Percentiles rank a stretch among this genome's conserved stretches.
Conservation (phyloP, 2,329 filamentous ascomycete species). For the Cercospora nicotianae region DNA sequence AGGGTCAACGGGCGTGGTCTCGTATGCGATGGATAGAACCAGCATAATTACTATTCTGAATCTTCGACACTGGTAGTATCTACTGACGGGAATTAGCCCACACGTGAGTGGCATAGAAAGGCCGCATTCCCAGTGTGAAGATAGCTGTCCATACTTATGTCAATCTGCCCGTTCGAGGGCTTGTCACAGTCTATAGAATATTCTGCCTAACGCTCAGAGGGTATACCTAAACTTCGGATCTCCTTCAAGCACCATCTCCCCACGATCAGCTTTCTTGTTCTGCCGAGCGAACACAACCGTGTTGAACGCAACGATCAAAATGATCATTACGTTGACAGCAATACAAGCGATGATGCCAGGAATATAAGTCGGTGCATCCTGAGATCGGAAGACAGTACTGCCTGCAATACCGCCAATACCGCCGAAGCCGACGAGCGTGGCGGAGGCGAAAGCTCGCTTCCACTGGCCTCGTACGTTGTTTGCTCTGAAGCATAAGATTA, state of each 20-base stretch:
- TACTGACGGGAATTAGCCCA: neutral
- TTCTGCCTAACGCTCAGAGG: neutral
- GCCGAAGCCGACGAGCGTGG: slow-evolving; percentile 6
- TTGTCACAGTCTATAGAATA: neutral
- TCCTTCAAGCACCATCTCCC: neutral
- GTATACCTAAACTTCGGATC: neutral
- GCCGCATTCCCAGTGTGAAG: neutral
- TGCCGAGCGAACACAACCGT: neutral
- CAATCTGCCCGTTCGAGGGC: neutral
- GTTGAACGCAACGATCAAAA: neutral
- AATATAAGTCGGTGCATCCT: slow-evolving; percentile 20
- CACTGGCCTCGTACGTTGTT: slow-evolving; percentile 57
- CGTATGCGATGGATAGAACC: no score
- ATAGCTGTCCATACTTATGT: neutral
- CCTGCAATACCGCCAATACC: slow-evolving; percentile 65
- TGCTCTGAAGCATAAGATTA: neutral
- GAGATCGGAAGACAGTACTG: slow-evolving; percentile 21
- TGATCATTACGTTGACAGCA: neutral
- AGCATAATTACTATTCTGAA: no score
- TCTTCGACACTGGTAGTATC: no score
- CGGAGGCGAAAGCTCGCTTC: slow-evolving; percentile 44
- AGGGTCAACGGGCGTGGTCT: no score
- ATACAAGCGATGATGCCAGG: neutral
- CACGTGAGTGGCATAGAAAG: neutral
- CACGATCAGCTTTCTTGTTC: neutral